Evolutionary conservation across 345 rosid species (phyloP).

Genomic region (Iberis pinnata): DNA sequence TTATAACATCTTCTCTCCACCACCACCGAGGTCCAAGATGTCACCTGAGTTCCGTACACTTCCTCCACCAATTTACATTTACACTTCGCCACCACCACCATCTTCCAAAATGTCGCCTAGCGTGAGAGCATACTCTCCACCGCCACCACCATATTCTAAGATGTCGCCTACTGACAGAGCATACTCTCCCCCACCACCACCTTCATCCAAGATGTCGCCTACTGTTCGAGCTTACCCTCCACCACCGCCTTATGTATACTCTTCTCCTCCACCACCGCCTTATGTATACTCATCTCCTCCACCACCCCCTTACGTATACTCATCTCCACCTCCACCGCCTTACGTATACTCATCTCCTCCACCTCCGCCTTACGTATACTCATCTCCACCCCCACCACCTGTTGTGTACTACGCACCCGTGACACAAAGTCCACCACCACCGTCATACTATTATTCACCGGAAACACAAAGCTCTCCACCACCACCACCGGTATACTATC

Average conservation of each 20-base stretch:
- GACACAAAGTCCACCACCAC: constrained; percentile 27
- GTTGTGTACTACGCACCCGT: too few relatives aligned
- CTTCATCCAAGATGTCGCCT: constrained; percentile 26
- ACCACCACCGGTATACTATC: constrained; percentile 15
- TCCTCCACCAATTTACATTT: constrained; percentile 30
- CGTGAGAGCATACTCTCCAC: constrained; percentile 26
- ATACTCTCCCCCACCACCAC: constrained; percentile 34
- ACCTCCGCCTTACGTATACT: constrained; percentile 31
- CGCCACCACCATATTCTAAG: constrained; percentile 30
- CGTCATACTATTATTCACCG: constrained; percentile 17
- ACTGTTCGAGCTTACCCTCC: constrained; percentile 24
- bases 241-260: constrained; percentile 14
- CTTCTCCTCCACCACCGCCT: constrained; percentile 19
- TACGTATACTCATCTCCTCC: constrained; percentile 28
- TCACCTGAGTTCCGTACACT: constrained; percentile 31
- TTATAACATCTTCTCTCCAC: constrained; percentile 25
- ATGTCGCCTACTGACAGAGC: constrained; percentile 30
- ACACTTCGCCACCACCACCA: constrained; percentile 43
- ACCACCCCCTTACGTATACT: constrained; percentile 22
- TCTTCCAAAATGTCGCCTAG: constrained; percentile 32
- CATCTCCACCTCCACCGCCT: constrained; percentile 21
- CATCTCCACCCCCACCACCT: constrained; percentile 43
- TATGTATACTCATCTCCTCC: constrained; percentile 35
- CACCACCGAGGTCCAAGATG: constrained; percentile 31
- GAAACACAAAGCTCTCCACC: constrained; percentile 16